Conservation (phyloP, 2,329 filamentous ascomycete genomes). For the Talaromyces albobiverticillius region DNA sequence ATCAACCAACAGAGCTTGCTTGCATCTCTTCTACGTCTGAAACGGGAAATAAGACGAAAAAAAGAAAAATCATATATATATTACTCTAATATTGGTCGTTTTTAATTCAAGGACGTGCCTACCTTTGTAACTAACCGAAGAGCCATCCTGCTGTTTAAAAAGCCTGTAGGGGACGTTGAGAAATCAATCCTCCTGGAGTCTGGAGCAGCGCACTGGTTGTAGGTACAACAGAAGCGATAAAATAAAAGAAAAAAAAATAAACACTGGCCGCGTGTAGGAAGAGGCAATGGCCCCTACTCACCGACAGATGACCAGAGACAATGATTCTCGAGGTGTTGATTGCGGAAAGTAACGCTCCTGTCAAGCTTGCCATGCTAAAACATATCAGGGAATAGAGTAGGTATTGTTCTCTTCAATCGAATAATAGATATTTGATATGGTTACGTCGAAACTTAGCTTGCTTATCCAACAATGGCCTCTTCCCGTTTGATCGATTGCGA, state of each 20-base stretch:
- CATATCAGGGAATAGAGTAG: conserved; percentile 31
- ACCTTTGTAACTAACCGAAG: neutral
- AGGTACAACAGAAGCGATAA: neutral
- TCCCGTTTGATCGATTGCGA: neutral
- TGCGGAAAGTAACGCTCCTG: neutral
- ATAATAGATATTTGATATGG: conserved; percentile 27
- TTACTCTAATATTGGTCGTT: neutral
- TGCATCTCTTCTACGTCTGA: too few relatives aligned
- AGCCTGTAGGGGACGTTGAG: neutral
- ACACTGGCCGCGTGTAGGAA: conserved; percentile 19
- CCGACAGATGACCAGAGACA: conserved; percentile 18
- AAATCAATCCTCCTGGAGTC: neutral
- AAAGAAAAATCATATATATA: neutral
- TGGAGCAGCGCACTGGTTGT: conserved; percentile 1
- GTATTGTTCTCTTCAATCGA: conserved; percentile 23
- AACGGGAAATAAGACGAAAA: too few relatives aligned
- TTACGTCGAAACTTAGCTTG: conserved; percentile 39
- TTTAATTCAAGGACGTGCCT: conserved; percentile 6
- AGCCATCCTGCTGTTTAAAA: conserved; percentile 2
- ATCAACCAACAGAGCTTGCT: too few relatives aligned
- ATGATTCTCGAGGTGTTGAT: neutral
- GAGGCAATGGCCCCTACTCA: conserved; percentile 25
- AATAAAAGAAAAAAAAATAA: neutral
- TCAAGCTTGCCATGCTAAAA: conserved; percentile 29
- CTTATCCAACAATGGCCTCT: conserved; percentile 23